These are phyloP conservation scores for Vaccinium myrtillus DNA, from an alignment of 148 eudicot species.

Conservation along the genomic window DNA sequence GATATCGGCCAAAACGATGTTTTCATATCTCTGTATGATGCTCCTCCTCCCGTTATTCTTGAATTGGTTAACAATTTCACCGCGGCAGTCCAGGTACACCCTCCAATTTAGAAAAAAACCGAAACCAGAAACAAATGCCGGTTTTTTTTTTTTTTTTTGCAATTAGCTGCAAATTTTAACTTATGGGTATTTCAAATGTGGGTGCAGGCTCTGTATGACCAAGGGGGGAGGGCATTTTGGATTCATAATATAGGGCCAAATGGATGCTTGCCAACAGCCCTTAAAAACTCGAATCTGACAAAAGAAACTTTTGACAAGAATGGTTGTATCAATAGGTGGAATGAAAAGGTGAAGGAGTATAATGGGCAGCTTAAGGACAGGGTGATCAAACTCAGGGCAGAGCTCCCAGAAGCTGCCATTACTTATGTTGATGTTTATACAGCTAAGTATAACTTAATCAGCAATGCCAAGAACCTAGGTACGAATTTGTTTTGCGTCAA, in stretches of 20 bases:
- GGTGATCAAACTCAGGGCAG: slow-evolving; percentile 22
- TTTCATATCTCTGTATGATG: neutral
- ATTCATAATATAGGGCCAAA: slow-evolving; percentile 35
- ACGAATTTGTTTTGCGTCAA: too few relatives aligned
- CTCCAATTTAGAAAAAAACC: neutral
- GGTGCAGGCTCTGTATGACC: slow-evolving; percentile 25
- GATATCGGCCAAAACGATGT: slow-evolving; percentile 35
- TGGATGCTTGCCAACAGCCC: slow-evolving; percentile 30
- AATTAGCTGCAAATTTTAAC: too few relatives aligned
- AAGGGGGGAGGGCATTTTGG: slow-evolving; percentile 40
- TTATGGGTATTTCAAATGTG: too few relatives aligned
- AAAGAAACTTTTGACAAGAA: slow-evolving; percentile 18
- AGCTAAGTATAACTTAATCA: slow-evolving; percentile 28
- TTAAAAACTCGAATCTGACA: neutral
- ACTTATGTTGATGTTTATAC: slow-evolving; percentile 29
- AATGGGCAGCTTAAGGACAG: slow-evolving; percentile 26
- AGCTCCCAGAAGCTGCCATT: slow-evolving; percentile 22
- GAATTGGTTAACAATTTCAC: slow-evolving; percentile 9
- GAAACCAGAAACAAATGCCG: too few relatives aligned
- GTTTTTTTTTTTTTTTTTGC: too few relatives aligned
- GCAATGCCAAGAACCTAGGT: slow-evolving; percentile 25
- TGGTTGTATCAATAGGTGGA: slow-evolving; percentile 31
- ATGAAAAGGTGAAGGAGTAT: slow-evolving; percentile 24
- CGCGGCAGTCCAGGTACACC: neutral
- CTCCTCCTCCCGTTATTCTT: neutral